Evolutionary conservation across 495 filamentous ascomycete genomes (phyloP), one percentile per base, ranked within the genome.

Genomic region (Lophiotrema nucula): DNA sequence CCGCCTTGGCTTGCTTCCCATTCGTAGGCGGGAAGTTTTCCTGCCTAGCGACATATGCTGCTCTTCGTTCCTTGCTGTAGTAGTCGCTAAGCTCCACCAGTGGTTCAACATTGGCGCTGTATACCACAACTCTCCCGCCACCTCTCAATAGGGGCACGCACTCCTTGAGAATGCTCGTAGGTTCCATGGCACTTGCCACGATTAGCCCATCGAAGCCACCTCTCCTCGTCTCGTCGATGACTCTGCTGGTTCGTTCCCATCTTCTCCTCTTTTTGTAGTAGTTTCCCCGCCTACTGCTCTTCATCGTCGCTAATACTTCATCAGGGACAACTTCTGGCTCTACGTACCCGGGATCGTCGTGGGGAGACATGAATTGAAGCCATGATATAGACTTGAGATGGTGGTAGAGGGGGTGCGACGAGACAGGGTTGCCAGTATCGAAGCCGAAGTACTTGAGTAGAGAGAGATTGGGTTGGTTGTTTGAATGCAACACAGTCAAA

Each of bases 391-490:
- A 82, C 68, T 90, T 87, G 22, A 98, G 83, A 69, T 92, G 87
- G 16, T 79, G 83, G 72, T 83, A 77, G 3, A 98, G 81, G 0
- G 93, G 93, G 65, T 98, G 95, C 0, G 77, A 70, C 48, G 83
- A 78, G 41, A 79, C 74, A 2, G 89, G 87, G 43, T 79, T 79
- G 53, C 82, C 83, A 43, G 76, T 71, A 65, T 95, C 89, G 71
- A 85, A 97, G 61, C 78, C 77, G 71, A 95, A 97, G 76, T 95
- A 90, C 68, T 87, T 88, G 52, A 98, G 80, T 23, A 95, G 76
- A 1, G 84, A 83, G 43, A 96, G 79, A 64, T 96, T 97, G 0
- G 93, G 88, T 73, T 97, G 95, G 37, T 87, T 79, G 71, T 92
- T 86, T n/a, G 86, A 73, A 70, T 97, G 93, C 41, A 98, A 69